Conservation (phyloP, 208 protist species). For the Acanthamoeba lenticulata region DNA sequence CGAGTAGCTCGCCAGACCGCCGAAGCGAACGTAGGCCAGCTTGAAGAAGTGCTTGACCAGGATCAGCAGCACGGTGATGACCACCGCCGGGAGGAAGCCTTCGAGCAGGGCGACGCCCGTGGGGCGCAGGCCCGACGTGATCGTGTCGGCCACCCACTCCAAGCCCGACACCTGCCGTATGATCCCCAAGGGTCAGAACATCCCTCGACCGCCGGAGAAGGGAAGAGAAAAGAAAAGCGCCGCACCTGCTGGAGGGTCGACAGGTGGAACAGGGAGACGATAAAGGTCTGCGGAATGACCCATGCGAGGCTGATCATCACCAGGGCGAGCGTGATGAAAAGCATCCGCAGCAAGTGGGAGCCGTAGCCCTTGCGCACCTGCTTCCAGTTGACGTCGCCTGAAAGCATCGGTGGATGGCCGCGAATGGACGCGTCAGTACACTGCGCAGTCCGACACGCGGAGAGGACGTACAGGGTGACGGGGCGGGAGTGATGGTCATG, state of each 20-base stretch:
- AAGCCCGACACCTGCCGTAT: not conserved
- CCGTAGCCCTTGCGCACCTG: slow-evolving; percentile 1
- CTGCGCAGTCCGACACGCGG: not conserved
- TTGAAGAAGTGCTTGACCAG: slow-evolving; percentile 14
- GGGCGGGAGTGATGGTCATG: slow-evolving; percentile 12
- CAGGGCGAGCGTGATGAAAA: not conserved
- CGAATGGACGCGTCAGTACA: not conserved
- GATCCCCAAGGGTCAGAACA: not conserved
- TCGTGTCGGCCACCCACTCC: not conserved
- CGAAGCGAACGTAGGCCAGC: not conserved
- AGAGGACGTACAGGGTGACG: not conserved
- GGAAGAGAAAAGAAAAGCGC: not conserved
- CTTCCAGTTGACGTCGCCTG: slow-evolving; percentile 35
- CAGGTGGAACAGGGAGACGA: not conserved
- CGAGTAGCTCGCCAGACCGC: not conserved
- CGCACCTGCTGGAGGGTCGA: not conserved
- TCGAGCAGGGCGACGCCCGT: not conserved
- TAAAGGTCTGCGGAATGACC: slow-evolving; percentile 11
- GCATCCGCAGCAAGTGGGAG: not conserved
- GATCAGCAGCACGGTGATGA: slow-evolving; percentile 29
- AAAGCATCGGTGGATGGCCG: not conserved
- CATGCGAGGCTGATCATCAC: not conserved
- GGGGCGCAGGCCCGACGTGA: not conserved
- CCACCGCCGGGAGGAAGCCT: slow-evolving; percentile 5
- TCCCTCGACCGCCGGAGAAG: not conserved